phyloP scores from a whole-genome alignment of 2,329 filamentous ascomycete species.

The Hortaea werneckii region DNA sequence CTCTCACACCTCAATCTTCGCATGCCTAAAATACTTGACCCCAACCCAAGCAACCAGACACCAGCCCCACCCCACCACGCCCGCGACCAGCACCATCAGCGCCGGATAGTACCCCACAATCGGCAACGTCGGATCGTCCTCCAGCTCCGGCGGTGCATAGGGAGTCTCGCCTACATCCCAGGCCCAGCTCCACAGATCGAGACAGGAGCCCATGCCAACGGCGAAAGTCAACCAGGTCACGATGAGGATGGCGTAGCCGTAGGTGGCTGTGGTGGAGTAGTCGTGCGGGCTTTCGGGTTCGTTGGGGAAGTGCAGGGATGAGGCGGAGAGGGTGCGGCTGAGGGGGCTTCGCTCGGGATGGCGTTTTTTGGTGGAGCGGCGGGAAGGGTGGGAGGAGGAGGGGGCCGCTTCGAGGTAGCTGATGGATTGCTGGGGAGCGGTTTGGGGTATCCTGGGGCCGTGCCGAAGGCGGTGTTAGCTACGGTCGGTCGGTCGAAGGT shows the following conservation, averaged over 20 bases:
- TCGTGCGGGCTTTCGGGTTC: constrained; percentile 57
- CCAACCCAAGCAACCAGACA: constrained; percentile 95
- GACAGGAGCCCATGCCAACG: constrained; percentile 87
- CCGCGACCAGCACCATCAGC: constrained; percentile 72
- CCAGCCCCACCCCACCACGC: constrained; percentile 98
- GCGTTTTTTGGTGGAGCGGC: constrained; percentile 9
- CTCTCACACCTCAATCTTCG: constrained; percentile 61
- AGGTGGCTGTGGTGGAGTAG: constrained; percentile 92
- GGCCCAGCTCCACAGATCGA: constrained; percentile 95
- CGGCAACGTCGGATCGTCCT: constrained; percentile 87
- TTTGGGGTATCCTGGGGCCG: constrained; percentile 4
- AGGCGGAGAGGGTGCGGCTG: constrained; percentile 15
- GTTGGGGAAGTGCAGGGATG: constrained; percentile 5
- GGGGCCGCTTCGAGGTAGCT: constrained; percentile 21
- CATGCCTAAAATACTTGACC: constrained; percentile 99
- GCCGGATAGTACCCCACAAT: constrained; percentile 97
- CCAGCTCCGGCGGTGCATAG: constrained; percentile 87
- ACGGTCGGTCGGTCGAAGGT: constrained; percentile 43
- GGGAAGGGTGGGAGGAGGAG: constrained; percentile 8
- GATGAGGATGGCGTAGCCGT: constrained; percentile 88
- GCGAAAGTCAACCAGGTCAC: constrained; percentile 96
- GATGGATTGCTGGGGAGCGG: constrained; percentile 14
- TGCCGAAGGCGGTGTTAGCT: constrained; percentile 8
- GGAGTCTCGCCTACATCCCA: constrained; percentile 97
- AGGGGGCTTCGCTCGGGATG: constrained; percentile 13